These are phyloP conservation scores for Penicillium argentinense DNA, from an alignment of 495 filamentous ascomycete genomes.

Conservation along the genomic window DNA sequence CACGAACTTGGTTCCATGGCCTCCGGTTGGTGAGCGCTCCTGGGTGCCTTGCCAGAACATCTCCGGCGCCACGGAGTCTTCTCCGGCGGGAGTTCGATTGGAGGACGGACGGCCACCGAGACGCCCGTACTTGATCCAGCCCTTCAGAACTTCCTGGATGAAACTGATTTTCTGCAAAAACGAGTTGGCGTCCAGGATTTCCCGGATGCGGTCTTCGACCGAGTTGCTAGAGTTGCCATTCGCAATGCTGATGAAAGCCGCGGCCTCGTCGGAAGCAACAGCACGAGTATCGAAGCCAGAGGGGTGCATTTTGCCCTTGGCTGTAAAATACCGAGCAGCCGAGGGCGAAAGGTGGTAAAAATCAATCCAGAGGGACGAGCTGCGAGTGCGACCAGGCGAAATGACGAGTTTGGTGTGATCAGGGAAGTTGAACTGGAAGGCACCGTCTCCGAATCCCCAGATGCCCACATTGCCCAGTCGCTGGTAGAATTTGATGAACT, in stretches of 20 bases:
- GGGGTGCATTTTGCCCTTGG: conserved; percentile 59
- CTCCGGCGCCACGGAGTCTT: conserved; percentile 46
- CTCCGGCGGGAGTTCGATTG: conserved; percentile 15
- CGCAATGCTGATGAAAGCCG: conserved; percentile 59
- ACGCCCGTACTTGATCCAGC: conserved; percentile 72
- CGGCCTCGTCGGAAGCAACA: conserved; percentile 60
- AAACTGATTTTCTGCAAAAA: conserved; percentile 78
- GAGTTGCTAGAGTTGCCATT: conserved; percentile 50
- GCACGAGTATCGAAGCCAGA: conserved; percentile 48
- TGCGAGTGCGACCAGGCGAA: conserved; percentile 63
- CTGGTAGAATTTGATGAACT: conserved; percentile 86
- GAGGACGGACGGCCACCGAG: conserved; percentile 52
- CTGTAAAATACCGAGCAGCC: conserved; percentile 61
- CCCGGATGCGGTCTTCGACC: conserved; percentile 55
- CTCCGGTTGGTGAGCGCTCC: conserved; percentile 49
- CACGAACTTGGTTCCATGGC: conserved; percentile 67
- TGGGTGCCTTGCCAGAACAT: conserved; percentile 68
- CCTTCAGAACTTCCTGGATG: conserved; percentile 64
- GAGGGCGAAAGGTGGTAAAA: conserved; percentile 79
- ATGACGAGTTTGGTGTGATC: conserved; percentile 94
- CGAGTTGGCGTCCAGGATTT: conserved; percentile 73
- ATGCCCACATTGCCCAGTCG: conserved; percentile 82
- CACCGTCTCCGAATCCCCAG: conserved; percentile 86
- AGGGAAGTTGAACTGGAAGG: conserved; percentile 95
- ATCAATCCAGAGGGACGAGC: conserved; percentile 63